Conservation (phyloP, 2,329 filamentous ascomycete genomes). For the Didymella pomorum region DNA sequence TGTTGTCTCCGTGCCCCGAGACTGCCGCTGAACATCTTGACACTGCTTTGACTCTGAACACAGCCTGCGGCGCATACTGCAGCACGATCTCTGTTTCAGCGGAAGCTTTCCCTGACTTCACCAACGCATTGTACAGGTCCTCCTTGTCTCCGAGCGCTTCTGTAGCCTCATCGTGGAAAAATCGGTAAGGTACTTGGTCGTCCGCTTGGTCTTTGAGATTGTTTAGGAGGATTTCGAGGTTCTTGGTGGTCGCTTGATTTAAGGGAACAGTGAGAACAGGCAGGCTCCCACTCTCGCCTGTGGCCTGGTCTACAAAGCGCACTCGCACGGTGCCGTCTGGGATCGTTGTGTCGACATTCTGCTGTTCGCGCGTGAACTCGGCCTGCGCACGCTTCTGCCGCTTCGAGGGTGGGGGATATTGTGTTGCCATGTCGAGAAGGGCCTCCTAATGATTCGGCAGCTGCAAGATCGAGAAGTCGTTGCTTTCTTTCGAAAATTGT, state of each 20-base stretch:
- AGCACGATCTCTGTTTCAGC: slow-evolving; percentile 70
- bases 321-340: slow-evolving; percentile 81
- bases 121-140: slow-evolving; percentile 53
- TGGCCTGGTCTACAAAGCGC: slow-evolving; percentile 85
- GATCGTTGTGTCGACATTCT: slow-evolving; percentile 72
- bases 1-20: slow-evolving; percentile 89
- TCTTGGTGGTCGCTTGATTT: slow-evolving; percentile 85
- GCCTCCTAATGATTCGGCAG: not conserved
- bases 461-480: not conserved
- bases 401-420: slow-evolving; percentile 85
- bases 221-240: slow-evolving; percentile 86
- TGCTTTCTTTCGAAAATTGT: slow-evolving; percentile 6
- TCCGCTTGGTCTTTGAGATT: slow-evolving; percentile 74
- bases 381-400: slow-evolving; percentile 79
- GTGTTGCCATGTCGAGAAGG: slow-evolving; percentile 71
- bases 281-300: slow-evolving; percentile 71
- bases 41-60: slow-evolving; percentile 92
- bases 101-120: slow-evolving; percentile 53
- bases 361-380: slow-evolving; percentile 75
- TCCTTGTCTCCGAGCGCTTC: slow-evolving; percentile 57
- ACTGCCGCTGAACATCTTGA: slow-evolving; percentile 89
- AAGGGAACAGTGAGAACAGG: slow-evolving; percentile 76
- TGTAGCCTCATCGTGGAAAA: slow-evolving; percentile 61
- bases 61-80: slow-evolving; percentile 80
- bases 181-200: slow-evolving; percentile 72